Conservation (phyloP, 345 rosid species). For the Salix brachista region DNA sequence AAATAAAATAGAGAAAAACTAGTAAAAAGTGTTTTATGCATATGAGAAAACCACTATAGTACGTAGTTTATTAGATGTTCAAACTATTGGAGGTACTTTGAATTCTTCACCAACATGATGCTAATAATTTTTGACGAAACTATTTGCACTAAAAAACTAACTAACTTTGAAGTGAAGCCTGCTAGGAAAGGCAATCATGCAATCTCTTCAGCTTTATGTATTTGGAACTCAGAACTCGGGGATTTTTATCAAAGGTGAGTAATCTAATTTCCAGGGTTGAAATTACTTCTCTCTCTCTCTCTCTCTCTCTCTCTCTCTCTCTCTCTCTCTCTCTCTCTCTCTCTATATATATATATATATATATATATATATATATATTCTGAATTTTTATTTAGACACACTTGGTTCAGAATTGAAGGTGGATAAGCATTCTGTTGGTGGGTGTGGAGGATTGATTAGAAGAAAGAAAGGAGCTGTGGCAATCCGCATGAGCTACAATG, state of each 20-base stretch:
- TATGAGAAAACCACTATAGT: no score
- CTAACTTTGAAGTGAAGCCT: conserved; percentile 17
- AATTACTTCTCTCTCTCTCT: not conserved
- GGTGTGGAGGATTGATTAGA: conserved; percentile 41
- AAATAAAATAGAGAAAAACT: no score
- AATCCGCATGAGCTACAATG: conserved; percentile 39
- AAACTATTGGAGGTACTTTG: no score
- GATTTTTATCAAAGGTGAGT: conserved; percentile 25
- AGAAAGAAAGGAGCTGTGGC: conserved; percentile 55
- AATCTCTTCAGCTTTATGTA: conserved; percentile 48
- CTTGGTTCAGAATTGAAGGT: conserved; percentile 36
- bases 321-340: not conserved
- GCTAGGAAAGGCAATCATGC: conserved; percentile 39
- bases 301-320: not conserved
- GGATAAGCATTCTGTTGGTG: conserved; percentile 43
- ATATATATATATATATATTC: not conserved
- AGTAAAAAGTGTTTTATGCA: no score
- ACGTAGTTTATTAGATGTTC: no score
- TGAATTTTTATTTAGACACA: not conserved
- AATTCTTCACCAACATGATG: not conserved
- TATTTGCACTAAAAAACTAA: not conserved
- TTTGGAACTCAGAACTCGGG: conserved; percentile 38
- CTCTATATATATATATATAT: not conserved
- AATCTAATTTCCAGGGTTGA: not conserved
- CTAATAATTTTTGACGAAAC: not conserved